These are phyloP conservation scores for Epichloe brachyelytri DNA, from an alignment of 2,329 filamentous ascomycete genomes.

Conservation along the genomic window DNA sequence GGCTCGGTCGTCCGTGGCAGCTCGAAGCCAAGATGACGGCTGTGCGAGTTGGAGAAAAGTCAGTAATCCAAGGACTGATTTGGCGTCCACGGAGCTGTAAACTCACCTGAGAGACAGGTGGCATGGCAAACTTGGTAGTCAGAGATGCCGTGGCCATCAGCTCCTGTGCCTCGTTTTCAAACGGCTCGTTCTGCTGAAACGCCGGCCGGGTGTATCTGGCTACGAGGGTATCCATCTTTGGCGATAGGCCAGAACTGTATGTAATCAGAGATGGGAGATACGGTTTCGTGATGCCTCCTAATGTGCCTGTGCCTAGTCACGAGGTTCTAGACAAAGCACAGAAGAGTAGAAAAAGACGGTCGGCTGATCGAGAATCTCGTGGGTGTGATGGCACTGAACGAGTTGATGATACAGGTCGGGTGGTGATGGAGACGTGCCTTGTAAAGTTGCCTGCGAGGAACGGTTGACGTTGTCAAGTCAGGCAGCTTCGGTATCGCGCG, in stretches of 20 bases:
- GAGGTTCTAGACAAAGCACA: neutral
- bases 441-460: neutral
- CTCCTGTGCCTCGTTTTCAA: slow-evolving; percentile 60
- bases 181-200: slow-evolving; percentile 57
- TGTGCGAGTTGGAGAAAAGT: slow-evolving; percentile 22
- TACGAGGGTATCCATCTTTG: slow-evolving; percentile 79
- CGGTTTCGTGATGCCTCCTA: neutral
- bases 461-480: slow-evolving; percentile 15
- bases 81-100: no score
- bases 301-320: neutral
- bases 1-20: slow-evolving; percentile 91
- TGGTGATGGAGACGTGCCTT: slow-evolving; percentile 1
- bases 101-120: slow-evolving; percentile 71
- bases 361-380: slow-evolving; percentile 8
- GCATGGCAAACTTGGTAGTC: slow-evolving; percentile 88
- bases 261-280: neutral
- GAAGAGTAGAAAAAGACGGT: neutral
- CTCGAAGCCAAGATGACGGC: slow-evolving; percentile 89
- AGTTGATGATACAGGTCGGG: neutral
- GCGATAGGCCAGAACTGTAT: neutral
- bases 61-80: neutral
- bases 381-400: neutral
- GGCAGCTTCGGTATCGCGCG: slow-evolving; percentile 32
- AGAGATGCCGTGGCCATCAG: slow-evolving; percentile 60
- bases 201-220: slow-evolving; percentile 77